These are phyloP conservation scores for Elaeis guineensis DNA, from an alignment of 176 grass and related monocot genomes.

Conservation along the genomic window DNA sequence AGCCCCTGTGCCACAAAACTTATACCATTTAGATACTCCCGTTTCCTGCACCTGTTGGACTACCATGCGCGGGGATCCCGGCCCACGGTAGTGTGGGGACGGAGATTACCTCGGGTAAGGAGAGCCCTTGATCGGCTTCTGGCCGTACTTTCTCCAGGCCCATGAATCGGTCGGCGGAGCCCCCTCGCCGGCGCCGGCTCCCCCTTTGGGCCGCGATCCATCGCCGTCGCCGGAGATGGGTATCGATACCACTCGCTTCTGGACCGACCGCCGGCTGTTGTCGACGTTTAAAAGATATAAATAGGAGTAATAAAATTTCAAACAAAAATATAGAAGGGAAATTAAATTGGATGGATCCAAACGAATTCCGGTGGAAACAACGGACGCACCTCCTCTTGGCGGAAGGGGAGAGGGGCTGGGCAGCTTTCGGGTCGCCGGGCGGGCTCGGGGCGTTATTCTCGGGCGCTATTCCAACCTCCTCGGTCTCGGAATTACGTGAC, in stretches of 20 bases:
- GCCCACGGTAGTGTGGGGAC: too few species aligned
- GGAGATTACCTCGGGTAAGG: slow-evolving; percentile 62
- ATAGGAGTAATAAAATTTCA: background rate
- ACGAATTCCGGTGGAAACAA: too few species aligned
- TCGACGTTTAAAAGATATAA: too few species aligned
- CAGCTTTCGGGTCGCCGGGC: slow-evolving; percentile 28
- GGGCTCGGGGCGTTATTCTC: background rate
- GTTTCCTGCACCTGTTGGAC: too few species aligned
- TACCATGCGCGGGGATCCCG: too few species aligned
- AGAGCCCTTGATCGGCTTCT: slow-evolving; percentile 99
- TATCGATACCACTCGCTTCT: slow-evolving; percentile 85
- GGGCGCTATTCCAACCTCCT: slow-evolving; percentile 40
- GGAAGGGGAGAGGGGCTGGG: slow-evolving; percentile 30
- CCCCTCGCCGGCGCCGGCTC: slow-evolving; percentile 37
- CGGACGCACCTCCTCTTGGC: slow-evolving; percentile 62
- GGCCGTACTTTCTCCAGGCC: slow-evolving; percentile 97
- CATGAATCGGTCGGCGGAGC: slow-evolving; percentile 96
- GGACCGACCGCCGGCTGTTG: slow-evolving; percentile 69
- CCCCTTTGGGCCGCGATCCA: slow-evolving; percentile 45
- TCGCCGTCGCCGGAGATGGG: slow-evolving; percentile 33
- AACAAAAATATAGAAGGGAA: background rate
- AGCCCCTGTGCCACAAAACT: slow-evolving; percentile 39
- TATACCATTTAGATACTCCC: too few species aligned
- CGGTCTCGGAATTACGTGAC: slow-evolving; percentile 55
- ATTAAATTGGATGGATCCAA: background rate